Percentiles rank a stretch among this genome's conserved stretches.
Evolutionary conservation across 2,329 filamentous ascomycete species (phyloP).

Genomic region (Leptographium galeiforme): DNA sequence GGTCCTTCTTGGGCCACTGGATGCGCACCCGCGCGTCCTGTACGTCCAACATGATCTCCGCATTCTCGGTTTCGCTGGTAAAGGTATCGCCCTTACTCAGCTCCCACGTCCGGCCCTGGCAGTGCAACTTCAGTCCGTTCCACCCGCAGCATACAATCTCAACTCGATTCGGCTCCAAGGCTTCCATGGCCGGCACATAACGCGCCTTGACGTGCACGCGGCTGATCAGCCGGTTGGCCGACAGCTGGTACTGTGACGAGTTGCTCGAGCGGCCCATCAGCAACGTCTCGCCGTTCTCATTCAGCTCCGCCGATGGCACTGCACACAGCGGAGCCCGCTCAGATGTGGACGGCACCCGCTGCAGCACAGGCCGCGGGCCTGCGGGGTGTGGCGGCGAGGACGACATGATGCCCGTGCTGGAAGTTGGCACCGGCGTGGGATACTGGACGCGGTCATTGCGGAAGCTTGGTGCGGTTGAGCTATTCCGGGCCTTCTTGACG

Average conservation of each 20-base stretch:
- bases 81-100: constrained; percentile 81
- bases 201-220: constrained; percentile 83
- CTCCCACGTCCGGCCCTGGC: constrained; percentile 76
- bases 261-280: constrained; percentile 89
- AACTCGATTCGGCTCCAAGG: constrained; percentile 61
- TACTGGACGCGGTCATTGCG: constrained; percentile 52
- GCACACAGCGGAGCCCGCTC: constrained; percentile 74
- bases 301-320: constrained; percentile 71
- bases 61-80: constrained; percentile 73
- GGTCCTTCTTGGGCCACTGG: constrained; percentile 57
- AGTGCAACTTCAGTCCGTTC: constrained; percentile 91
- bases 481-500: constrained; percentile 33
- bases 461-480: neutral
- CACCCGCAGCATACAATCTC: constrained; percentile 87
- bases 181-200: constrained; percentile 57
- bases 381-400: constrained; percentile 55
- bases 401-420: constrained; percentile 79
- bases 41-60: constrained; percentile 90
- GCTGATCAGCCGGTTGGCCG: constrained; percentile 82
- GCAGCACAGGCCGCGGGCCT: constrained; percentile 31
- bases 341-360: constrained; percentile 52
- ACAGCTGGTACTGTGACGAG: constrained; percentile 90
- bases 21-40: constrained; percentile 84
- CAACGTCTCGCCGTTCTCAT: constrained; percentile 66
- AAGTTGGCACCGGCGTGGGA: constrained; percentile 87